Conservation (phyloP, 129 eudicot genomes). For the Escallonia herrerae region DNA sequence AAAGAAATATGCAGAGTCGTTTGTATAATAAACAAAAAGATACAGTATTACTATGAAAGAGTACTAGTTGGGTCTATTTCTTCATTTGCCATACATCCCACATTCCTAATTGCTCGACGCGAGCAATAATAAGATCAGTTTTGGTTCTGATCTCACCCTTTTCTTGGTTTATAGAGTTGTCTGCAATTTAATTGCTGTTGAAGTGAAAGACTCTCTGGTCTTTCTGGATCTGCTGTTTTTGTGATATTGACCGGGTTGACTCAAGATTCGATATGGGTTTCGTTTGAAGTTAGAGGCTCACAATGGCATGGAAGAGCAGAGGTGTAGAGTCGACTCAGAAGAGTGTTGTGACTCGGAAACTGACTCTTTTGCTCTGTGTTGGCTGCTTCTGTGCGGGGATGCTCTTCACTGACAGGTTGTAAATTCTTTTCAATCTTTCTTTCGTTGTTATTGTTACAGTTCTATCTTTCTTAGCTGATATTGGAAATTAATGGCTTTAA, state of each 20-base stretch:
- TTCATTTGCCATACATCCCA: too few species aligned
- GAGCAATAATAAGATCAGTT: background rate
- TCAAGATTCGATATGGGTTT: slow-evolving; percentile 17
- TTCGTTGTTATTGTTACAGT: background rate
- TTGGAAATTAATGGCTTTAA: background rate
- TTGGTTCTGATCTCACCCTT: background rate
- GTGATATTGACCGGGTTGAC: slow-evolving; percentile 9
- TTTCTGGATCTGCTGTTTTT: slow-evolving; percentile 13
- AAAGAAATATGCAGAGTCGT: too few species aligned
- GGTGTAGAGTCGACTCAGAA: slow-evolving; percentile 50
- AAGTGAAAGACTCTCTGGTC: background rate
- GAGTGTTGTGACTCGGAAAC: slow-evolving; percentile 48
- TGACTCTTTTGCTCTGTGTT: slow-evolving; percentile 50
- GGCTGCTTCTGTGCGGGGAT: slow-evolving; percentile 84
- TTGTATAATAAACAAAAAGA: too few species aligned
- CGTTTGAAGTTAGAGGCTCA: background rate
- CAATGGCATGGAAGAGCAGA: slow-evolving; percentile 78
- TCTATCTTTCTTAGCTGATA: background rate
- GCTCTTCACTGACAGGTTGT: slow-evolving; percentile 90
- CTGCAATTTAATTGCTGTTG: background rate
- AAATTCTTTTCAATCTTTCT: background rate
- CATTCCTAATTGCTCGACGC: too few species aligned
- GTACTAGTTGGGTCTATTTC: too few species aligned
- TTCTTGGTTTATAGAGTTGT: background rate
- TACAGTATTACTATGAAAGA: too few species aligned